phyloP scores from a whole-genome alignment of 176 grass and related monocot genomes.

The Guadua angustifolia region DNA sequence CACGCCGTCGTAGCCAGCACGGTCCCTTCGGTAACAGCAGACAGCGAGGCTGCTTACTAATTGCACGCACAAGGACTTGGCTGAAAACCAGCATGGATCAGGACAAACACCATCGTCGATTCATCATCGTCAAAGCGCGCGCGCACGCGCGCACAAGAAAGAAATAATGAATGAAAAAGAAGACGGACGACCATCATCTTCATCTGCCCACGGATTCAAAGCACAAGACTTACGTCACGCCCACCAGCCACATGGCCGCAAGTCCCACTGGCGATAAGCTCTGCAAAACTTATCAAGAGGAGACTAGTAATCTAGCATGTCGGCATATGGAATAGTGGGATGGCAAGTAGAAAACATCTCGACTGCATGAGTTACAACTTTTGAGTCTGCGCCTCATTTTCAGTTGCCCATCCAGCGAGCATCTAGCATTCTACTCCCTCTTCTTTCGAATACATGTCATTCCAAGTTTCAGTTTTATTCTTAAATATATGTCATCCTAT shows the following conservation, averaged over 20 bases:
- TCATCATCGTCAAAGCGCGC: background rate
- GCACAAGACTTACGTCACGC: background rate
- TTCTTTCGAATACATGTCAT: too few relatives aligned
- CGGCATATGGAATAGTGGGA: background rate
- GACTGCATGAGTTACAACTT: background rate
- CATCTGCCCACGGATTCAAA: constrained; percentile 7
- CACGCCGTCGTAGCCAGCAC: background rate
- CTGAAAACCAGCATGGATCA: constrained; percentile 26
- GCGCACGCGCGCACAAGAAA: background rate
- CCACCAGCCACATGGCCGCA: background rate
- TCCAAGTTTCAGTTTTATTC: too few relatives aligned
- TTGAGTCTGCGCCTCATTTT: background rate
- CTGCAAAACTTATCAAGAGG: background rate
- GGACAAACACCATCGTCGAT: background rate
- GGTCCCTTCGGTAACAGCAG: background rate
- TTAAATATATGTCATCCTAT: too few relatives aligned
- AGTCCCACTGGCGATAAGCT: constrained; percentile 8
- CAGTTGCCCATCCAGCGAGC: background rate
- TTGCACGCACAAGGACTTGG: background rate
- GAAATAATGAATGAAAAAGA: background rate
- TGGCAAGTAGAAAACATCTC: background rate
- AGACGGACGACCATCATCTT: background rate
- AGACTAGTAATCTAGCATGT: background rate
- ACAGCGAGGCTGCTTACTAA: background rate
- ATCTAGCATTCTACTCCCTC: background rate